Base-by-base conservation (phyloP, 192 early-diverging fungal genomes). In the Oehlia diaphana region DNA sequence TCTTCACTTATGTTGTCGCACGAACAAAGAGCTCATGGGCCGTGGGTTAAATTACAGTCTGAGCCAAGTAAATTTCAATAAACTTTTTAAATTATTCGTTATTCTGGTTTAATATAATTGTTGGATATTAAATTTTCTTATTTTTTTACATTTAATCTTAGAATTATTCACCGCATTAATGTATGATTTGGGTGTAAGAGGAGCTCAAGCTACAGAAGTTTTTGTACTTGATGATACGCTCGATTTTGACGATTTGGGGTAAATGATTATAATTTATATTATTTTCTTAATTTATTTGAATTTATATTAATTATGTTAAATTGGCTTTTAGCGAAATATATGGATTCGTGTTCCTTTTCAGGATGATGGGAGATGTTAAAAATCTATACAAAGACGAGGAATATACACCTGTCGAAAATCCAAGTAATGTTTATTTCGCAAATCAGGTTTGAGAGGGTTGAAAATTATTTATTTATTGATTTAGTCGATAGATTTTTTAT, bases 111-210 rank as follows among this genome's bases (percentile, higher is more conserved):
- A 64, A 69, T 58, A 26, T 42, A 10, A n/a, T 42, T 50, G 21
- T 28, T 61, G 2, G 21, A 26, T 10, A 26, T 74, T 9, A 53
- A 70, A 50, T 33, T 67, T 53, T 39, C 35, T 37, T 31, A 62
- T 21, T 39, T 21, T 31, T 31, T 31, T 31, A 31, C 31, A 31
- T 31, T 31, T 31, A 31, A 31, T 8, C 72, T 50, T 21, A 88
- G 87, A 79, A 21, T 83, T 89, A 69, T 91, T 93, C 44, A 91
- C 91, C 9, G 86, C 91, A 81, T 88, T 93, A n/a, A 90, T 91
- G 79, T 78, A 84, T 49, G 83, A 84, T 82, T 85, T 93, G 85
- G 92, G 92, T 28, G 89, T 85, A 9, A 76, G 78, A 75, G 90
- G 90, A 47, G 85, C 91, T 65, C 90, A 92, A 69, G 92, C 92